A percentile compares a stretch with the other conserved stretches of the same genome.
These are phyloP conservation scores for Neonectria magnoliae DNA, from an alignment of 2,329 filamentous ascomycete genomes.

Conservation along the genomic window DNA sequence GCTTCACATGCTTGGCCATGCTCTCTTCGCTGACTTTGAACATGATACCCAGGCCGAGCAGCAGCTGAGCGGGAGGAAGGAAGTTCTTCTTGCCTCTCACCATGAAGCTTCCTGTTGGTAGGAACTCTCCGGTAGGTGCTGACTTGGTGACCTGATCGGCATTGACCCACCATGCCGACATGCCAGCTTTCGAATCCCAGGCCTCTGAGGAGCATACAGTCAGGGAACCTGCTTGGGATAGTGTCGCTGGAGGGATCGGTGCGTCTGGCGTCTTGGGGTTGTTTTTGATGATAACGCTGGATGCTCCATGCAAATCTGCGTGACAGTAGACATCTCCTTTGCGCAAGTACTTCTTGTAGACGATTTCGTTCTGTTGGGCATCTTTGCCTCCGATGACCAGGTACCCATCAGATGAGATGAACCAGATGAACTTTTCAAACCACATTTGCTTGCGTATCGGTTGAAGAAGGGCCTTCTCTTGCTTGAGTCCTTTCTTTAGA, in stretches of 20 bases:
- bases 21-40: conserved; percentile 92
- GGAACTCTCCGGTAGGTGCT: conserved; percentile 79
- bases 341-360: conserved; percentile 87
- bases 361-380: conserved; percentile 85
- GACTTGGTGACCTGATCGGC: conserved; percentile 92
- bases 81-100: conserved; percentile 91
- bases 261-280: conserved; percentile 79
- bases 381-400: conserved; percentile 91
- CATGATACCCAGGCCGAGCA: conserved; percentile 87
- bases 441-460: conserved; percentile 86
- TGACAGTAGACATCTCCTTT: conserved; percentile 94
- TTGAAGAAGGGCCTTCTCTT: conserved; percentile 88
- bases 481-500: conserved; percentile 86
- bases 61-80: conserved; percentile 84
- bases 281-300: conserved; percentile 92
- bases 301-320: conserved; percentile 85
- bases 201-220: conserved; percentile 87
- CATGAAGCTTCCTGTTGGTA: conserved; percentile 81
- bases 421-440: conserved; percentile 98
- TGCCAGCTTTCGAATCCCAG: conserved; percentile 96
- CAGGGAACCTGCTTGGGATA: conserved; percentile 88
- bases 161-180: conserved; percentile 96
- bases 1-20: conserved; percentile 80
- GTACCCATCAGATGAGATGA: conserved; percentile 95
- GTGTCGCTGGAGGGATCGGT: conserved; percentile 88